phyloP scores from a whole-genome alignment of 106 monocot genomes.

The Agapanthus africanus region DNA sequence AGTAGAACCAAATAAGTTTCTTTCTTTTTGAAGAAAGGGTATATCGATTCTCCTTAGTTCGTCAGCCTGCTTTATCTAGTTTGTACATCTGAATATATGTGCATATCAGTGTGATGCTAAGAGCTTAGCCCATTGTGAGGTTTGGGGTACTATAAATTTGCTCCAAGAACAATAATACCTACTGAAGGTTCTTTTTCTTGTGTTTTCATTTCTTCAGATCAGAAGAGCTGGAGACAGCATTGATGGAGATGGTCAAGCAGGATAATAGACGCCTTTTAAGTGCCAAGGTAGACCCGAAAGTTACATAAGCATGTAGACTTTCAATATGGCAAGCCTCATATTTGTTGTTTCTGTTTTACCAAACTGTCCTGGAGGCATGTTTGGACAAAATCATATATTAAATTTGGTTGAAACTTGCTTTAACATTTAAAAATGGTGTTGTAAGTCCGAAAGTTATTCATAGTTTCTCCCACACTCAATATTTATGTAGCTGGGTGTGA shows the following conservation, averaged over 20 bases:
- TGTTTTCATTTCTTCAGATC: conserved; percentile 27
- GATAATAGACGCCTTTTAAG: conserved; percentile 84
- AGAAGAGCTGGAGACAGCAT: conserved; percentile 83
- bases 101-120: background rate
- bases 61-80: background rate
- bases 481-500: too few species aligned
- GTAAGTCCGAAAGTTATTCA: background rate
- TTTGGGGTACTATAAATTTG: background rate
- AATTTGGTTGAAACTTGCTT: background rate
- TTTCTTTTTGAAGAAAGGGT: background rate
- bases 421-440: background rate
- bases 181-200: background rate
- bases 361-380: background rate
- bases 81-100: background rate
- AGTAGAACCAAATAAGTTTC: background rate
- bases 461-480: too few species aligned
- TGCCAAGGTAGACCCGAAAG: conserved; percentile 49
- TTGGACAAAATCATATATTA: background rate
- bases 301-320: background rate
- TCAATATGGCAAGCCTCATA: too few species aligned
- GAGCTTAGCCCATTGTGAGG: background rate
- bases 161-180: background rate
- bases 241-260: conserved; percentile 99
- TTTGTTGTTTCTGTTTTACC: background rate
- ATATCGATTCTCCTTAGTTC: background rate